Conservation (phyloP, 352 stramenopile genomes). For the Phytophthora ohioensis region DNA sequence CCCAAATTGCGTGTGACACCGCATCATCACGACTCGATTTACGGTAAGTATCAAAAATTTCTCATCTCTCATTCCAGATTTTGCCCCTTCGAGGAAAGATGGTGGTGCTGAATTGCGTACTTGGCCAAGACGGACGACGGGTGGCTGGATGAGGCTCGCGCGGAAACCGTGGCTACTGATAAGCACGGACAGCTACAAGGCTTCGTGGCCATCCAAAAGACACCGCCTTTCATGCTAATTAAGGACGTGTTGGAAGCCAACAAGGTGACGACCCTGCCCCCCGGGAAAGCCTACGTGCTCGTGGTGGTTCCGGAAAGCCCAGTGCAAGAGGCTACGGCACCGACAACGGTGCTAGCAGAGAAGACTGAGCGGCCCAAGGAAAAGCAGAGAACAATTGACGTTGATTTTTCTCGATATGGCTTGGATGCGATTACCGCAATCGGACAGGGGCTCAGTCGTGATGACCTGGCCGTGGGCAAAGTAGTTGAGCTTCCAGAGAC, state of each 20-base stretch:
- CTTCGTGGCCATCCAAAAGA: not conserved
- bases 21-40: no score
- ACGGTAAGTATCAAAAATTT: no score
- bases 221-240: no score
- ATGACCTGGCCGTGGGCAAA: not conserved
- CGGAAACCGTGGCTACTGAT: not conserved
- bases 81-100: not conserved
- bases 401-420: not conserved
- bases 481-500: not conserved
- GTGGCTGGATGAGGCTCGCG: not conserved
- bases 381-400: not conserved
- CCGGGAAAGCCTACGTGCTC: not conserved
- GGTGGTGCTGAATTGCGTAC: not conserved
- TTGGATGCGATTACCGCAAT: not conserved
- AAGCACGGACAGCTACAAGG: not conserved
- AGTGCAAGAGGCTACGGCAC: not conserved
- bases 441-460: not conserved
- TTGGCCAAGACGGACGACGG: not conserved
- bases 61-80: not conserved
- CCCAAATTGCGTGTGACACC: no score
- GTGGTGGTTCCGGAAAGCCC: not conserved
- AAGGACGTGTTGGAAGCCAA: not conserved
- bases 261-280: not conserved
- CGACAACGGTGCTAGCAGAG: no score
- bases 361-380: no score